Evolutionary conservation across 2,329 filamentous ascomycete genomes (phyloP), one percentile per base, ranked within the genome.

Genomic region (Beauveria sp.): DNA sequence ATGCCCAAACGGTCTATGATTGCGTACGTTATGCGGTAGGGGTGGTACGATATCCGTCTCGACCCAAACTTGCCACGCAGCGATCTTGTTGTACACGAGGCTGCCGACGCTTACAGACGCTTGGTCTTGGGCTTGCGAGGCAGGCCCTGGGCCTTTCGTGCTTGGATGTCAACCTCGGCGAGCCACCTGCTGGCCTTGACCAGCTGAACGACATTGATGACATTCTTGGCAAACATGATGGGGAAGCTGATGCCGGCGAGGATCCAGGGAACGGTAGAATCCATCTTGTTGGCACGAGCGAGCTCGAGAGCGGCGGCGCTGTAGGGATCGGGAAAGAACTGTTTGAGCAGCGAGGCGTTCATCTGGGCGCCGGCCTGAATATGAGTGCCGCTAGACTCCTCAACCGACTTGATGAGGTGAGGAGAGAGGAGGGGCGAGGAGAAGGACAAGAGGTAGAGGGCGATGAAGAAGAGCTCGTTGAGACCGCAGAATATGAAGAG

Each of bases 381-480:
- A 52, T 77, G 77, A 58, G 79, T 79, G 60, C 80, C 79, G 60
- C 71, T 72, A 49, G 80, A 76, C 59, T 81, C 78, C 65, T 86
- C 82, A 46, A 86, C 80, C 14, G 84, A 79, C 69, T 85, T 79
- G 65, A 88, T 86, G 58, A 98, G 88, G 62, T 91, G 91, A 1
- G 95, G 93, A 1, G 91, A 95, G 61, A 98, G 85, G 43, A 87
- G 84, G 2, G 93, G 93, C 62, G 91, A 96, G 63, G 90, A 96
- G 82, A 99, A 99, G 69, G 93, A 97, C 63, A 99, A 88, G 60
- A 99, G 89, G 79, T 99, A 99, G 65, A 99, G 86, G 34, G 91
- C 93, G 72, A 99, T 97, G 82, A 99, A 99, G 83, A 97, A 99
- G 66, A 93, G 78, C 77, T 99, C 95, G 75, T 99, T 99, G 67